Percentiles rank a stretch among this genome's conserved stretches.
Evolutionary conservation across 148 eudicot genomes (phyloP).

Genomic region (Vaccinium corymbosum): DNA sequence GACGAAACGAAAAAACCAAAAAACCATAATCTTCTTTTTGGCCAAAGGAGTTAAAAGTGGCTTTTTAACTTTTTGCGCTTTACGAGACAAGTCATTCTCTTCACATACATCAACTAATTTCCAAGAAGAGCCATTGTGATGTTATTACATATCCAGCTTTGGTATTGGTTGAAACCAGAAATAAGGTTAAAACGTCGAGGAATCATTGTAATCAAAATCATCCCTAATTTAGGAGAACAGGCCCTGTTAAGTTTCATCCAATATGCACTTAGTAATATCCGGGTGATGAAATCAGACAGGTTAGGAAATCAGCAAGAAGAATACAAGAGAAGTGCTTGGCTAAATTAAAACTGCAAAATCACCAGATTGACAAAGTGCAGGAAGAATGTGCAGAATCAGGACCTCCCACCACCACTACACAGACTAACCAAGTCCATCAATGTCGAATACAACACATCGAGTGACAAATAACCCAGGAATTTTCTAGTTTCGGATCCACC

Average conservation of each 20-base stretch:
- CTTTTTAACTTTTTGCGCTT: no score
- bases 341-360: not conserved
- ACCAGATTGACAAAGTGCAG: not conserved
- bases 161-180: not conserved
- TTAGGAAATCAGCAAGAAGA: not conserved
- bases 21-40: no score
- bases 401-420: conserved; percentile 43
- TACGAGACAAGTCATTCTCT: no score
- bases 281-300: not conserved
- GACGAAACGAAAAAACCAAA: no score
- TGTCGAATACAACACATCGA: conserved; percentile 64
- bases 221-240: not conserved
- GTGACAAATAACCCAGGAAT: conserved; percentile 66
- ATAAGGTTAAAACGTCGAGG: not conserved
- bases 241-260: not conserved
- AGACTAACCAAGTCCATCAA: conserved; percentile 75
- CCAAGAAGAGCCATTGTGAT: not conserved
- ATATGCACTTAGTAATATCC: not conserved
- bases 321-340: not conserved
- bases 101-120: no score
- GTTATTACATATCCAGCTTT: not conserved
- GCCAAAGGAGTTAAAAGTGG: no score
- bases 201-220: not conserved
- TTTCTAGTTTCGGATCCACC: conserved; percentile 43
- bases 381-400: conserved; percentile 22